Evolutionary conservation across 1,284 basidiomycete genomes (phyloP), one percentile per base, ranked within the genome.

Genomic region (Trametes pubescens): DNA sequence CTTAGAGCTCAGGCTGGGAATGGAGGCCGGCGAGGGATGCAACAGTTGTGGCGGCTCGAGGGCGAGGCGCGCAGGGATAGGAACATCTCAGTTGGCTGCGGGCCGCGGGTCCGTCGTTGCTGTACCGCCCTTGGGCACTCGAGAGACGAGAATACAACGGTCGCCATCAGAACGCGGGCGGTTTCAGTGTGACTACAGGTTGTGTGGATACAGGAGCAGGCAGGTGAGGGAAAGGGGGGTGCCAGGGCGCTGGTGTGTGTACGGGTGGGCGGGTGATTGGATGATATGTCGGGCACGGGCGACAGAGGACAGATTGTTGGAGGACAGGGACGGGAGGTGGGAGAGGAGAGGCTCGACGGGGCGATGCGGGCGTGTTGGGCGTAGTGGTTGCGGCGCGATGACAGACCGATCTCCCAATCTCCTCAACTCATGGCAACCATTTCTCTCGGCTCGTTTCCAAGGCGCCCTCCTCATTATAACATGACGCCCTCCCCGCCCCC

Each of bases 401-500:
- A 59, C 66, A 63, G 54, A 52, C 60, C 62, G 59, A 69, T 69
- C 68, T 69, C 59, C 60, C 57, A 58, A 56, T 65, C 61, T 64
- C 52, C 63, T 58, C 49, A 52, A 62, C 65, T 66, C 74, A 68
- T 75, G 71, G 73, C 73, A 75, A 75, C 74, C 70, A 69, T 65
- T 70, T 72, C 69, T 65, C 67, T 72, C 69, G 71, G 71, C 69
- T 72, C 67, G 73, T 75, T 68, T 68, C 74, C 70, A 74, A 71
- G 71, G 72, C 67, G 66, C 69, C 67, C 62, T 51, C 61, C 48
- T n/a, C 60, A 51, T 44, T 61, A 65, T 73, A 74, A 74, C 72
- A 73, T 72, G 70, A 61, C 65, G 71, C 71, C 74, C 72, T 68
- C 69, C 69, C 70, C 40, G 34, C 55, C 55, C 62, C 53, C 43